Conservation (phyloP, 2,329 filamentous ascomycete species). For the Colletotrichum sp. region DNA sequence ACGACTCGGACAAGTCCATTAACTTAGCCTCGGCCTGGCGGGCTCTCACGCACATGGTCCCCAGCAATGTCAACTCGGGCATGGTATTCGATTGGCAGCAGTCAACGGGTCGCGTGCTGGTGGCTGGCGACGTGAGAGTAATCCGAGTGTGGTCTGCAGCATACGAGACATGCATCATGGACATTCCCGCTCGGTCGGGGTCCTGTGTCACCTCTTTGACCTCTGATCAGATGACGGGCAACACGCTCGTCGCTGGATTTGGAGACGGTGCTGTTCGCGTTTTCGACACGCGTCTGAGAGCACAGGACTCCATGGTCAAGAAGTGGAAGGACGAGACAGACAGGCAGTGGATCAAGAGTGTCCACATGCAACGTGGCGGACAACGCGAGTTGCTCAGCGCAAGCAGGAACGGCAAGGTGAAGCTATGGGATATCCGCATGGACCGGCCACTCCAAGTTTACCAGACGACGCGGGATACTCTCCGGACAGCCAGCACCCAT, state of each 20-base stretch:
- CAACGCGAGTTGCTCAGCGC: slow-evolving; percentile 90
- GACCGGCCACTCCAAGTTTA: slow-evolving; percentile 77
- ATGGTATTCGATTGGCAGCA: slow-evolving; percentile 99
- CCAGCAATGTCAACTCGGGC: slow-evolving; percentile 91
- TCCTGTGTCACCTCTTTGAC: slow-evolving; percentile 96
- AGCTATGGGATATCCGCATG: slow-evolving; percentile 95
- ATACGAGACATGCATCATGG: slow-evolving; percentile 88
- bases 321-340: slow-evolving; percentile 91
- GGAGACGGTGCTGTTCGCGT: slow-evolving; percentile 94
- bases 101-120: slow-evolving; percentile 92
- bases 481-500: slow-evolving; percentile 88
- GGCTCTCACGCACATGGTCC: slow-evolving; percentile 90
- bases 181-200: slow-evolving; percentile 92
- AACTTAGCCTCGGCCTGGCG: slow-evolving; percentile 92
- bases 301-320: slow-evolving; percentile 90
- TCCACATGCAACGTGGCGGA: slow-evolving; percentile 95
- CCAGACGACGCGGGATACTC: slow-evolving; percentile 75
- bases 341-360: slow-evolving; percentile 92
- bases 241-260: slow-evolving; percentile 95
- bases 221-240: slow-evolving; percentile 96
- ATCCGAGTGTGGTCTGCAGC: slow-evolving; percentile 97
- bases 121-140: slow-evolving; percentile 93
- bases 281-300: slow-evolving; percentile 85
- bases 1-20: slow-evolving; percentile 77
- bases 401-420: slow-evolving; percentile 90